phyloP scores from a whole-genome alignment of 768 basidiomycete genomes.

The Leccinellum albellum region DNA sequence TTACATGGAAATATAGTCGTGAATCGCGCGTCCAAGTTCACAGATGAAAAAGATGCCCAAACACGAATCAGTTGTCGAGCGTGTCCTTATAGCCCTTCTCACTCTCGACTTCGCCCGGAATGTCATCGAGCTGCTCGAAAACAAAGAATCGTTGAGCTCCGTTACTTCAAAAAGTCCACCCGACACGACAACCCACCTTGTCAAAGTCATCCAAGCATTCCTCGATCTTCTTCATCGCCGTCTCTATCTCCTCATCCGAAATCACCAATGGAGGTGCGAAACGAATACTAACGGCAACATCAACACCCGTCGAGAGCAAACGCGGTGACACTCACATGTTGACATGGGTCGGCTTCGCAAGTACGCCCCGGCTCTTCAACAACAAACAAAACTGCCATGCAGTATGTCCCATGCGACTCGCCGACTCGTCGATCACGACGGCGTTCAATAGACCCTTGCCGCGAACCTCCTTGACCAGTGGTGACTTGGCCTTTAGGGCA shows the following conservation, averaged over 20 bases:
- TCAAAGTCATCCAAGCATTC: slow-evolving; percentile 81
- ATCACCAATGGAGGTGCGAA: slow-evolving; percentile 97
- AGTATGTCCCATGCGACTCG: slow-evolving; percentile 70
- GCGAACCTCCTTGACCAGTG: slow-evolving; percentile 74
- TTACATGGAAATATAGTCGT: background rate
- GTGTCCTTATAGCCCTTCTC: slow-evolving; percentile 53
- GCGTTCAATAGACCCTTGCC: slow-evolving; percentile 91
- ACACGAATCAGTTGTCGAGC: slow-evolving; percentile 20
- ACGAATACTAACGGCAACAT: slow-evolving; percentile 60
- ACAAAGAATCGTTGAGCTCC: background rate
- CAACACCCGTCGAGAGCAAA: background rate
- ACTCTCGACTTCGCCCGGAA: slow-evolving; percentile 61
- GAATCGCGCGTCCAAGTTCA: background rate
- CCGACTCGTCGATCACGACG: slow-evolving; percentile 83
- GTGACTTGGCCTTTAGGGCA: slow-evolving; percentile 50
- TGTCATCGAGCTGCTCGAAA: slow-evolving; percentile 43
- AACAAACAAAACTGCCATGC: slow-evolving; percentile 97
- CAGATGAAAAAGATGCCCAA: background rate
- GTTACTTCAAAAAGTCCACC: too few relatives aligned
- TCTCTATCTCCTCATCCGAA: slow-evolving; percentile 75
- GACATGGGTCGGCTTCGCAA: slow-evolving; percentile 95
- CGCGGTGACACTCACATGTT: slow-evolving; percentile 66
- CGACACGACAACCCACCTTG: slow-evolving; percentile 40
- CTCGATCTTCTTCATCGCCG: slow-evolving; percentile 71
- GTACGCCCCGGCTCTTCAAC: slow-evolving; percentile 83